These are phyloP conservation scores for Geum urbanum DNA, from an alignment of 306 rosid species.

Conservation along the genomic window DNA sequence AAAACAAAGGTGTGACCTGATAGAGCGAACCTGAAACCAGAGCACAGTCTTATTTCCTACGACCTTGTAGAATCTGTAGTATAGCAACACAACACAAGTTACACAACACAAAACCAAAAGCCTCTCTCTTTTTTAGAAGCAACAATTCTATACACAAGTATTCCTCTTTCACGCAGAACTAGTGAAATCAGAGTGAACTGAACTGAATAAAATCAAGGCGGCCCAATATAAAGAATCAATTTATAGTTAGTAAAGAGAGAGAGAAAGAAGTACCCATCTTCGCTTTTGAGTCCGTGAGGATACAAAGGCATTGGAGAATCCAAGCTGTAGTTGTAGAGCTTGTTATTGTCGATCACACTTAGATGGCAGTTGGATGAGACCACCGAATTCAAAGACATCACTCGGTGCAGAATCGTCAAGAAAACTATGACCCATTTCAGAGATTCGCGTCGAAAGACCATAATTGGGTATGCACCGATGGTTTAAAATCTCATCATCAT, in stretches of 20 bases:
- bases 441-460: constrained; percentile 23
- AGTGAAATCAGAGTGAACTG: constrained; percentile 1
- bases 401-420: constrained; percentile 35
- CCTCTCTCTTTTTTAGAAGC: too few relatives aligned
- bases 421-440: constrained; percentile 33
- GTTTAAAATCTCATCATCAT: neutral
- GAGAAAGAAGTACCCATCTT: constrained; percentile 68
- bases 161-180: neutral
- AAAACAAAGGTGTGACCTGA: constrained; percentile 78
- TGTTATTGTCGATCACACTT: constrained; percentile 38
- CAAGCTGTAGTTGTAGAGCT: constrained; percentile 65
- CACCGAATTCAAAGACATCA: constrained; percentile 25
- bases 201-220: neutral
- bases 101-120: neutral
- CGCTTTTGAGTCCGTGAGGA: constrained; percentile 90
- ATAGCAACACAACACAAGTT: neutral
- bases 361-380: constrained; percentile 47
- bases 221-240: neutral
- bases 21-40: constrained; percentile 99
- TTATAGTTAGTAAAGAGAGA: neutral
- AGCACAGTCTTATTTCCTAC: constrained; percentile 60
- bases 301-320: constrained; percentile 57
- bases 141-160: neutral
- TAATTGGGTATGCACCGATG: constrained; percentile 19
- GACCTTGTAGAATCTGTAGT: constrained; percentile 76